Evolutionary conservation across 1,284 basidiomycete genomes (phyloP).

Genomic region (Microbotryomycetes sp.): DNA sequence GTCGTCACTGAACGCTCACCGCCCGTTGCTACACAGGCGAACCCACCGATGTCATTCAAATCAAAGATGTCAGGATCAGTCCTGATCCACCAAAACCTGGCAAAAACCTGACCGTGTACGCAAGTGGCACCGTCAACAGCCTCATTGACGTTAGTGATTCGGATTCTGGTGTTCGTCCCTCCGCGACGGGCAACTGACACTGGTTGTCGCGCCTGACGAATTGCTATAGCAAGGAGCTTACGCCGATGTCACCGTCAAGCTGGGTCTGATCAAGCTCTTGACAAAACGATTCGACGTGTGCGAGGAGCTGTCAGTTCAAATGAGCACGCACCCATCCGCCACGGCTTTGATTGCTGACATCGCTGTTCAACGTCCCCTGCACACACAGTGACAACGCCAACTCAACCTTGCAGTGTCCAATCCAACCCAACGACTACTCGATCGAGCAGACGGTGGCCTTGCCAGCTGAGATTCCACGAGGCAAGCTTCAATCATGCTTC

Average conservation of each 20-base stretch:
- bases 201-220: neutral
- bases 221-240: conserved; percentile 71
- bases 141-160: conserved; percentile 56
- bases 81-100: conserved; percentile 82
- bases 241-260: conserved; percentile 78
- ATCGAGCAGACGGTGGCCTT: conserved; percentile 73
- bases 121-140: conserved; percentile 55
- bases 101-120: conserved; percentile 71
- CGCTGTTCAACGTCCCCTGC: neutral
- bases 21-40: conserved; percentile 19
- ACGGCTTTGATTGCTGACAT: neutral
- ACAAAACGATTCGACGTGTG: conserved; percentile 78
- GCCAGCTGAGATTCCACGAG: conserved; percentile 81
- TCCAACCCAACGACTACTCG: conserved; percentile 60
- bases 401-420: conserved; percentile 67
- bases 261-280: conserved; percentile 78
- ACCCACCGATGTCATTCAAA: conserved; percentile 40
- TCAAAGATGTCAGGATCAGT: conserved; percentile 60
- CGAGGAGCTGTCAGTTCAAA: conserved; percentile 72
- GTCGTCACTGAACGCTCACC: neutral
- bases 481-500: conserved; percentile 48
- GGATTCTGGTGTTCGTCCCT: too few species aligned
- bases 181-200: neutral
- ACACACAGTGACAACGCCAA: conserved; percentile 57
- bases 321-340: neutral